Evolutionary conservation across 129 eudicot genomes (phyloP).

Genomic region (Saussurea involucrata): DNA sequence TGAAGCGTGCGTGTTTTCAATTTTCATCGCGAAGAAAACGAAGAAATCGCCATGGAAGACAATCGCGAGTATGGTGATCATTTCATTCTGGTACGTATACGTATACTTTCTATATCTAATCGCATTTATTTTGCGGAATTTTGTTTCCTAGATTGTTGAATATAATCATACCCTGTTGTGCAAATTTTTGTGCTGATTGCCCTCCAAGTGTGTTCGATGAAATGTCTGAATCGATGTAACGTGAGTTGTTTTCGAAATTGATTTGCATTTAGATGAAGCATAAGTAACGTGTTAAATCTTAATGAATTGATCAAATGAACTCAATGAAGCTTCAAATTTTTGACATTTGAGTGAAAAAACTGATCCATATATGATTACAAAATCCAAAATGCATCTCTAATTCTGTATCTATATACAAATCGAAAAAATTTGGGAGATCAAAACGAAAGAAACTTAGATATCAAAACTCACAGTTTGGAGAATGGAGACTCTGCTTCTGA

Average conservation of each 20-base stretch:
- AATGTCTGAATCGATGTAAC: background rate
- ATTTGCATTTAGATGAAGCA: background rate
- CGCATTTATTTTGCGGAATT: background rate
- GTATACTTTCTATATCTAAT: background rate
- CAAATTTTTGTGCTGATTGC: background rate
- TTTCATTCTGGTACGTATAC: background rate
- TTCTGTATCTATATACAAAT: conserved; percentile 25
- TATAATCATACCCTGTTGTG: background rate
- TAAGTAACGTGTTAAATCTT: background rate
- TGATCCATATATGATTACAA: background rate
- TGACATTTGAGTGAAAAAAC: background rate
- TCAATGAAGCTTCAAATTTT: background rate
- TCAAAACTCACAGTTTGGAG: conserved; percentile 31
- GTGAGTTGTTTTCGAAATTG: background rate
- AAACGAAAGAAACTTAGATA: conserved; percentile 16
- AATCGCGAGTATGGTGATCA: background rate
- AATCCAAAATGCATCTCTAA: background rate
- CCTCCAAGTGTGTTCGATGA: background rate
- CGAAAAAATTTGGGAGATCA: background rate
- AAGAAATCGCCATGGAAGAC: background rate
- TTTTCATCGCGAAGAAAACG: background rate
- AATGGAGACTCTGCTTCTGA: conserved; percentile 37
- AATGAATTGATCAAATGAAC: background rate
- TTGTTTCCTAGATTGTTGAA: background rate
- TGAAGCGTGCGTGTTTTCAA: background rate